These are phyloP conservation scores for Zygoascus bituminiphila DNA, from an alignment of 805 yeast species.

Conservation along the genomic window DNA sequence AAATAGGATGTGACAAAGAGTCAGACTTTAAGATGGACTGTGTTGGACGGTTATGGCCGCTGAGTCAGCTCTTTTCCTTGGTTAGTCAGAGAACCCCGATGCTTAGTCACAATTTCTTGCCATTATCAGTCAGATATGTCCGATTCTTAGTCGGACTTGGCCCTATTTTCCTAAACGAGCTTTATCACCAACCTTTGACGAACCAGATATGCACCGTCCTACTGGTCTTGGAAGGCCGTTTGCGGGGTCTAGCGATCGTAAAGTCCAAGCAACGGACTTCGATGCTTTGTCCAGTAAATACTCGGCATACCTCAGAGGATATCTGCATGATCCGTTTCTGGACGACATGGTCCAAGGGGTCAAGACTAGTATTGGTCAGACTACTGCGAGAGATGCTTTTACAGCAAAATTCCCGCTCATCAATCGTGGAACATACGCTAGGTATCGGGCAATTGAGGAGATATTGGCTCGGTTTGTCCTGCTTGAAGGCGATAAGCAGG, in stretches of 20 bases:
- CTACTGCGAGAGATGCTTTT: constrained; percentile 8
- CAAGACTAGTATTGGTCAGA: constrained; percentile 9
- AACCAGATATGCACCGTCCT: background rate
- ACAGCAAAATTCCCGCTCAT: constrained; percentile 47
- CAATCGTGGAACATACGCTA: constrained; percentile 52
- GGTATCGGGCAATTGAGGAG: constrained; percentile 39
- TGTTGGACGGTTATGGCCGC: too few species aligned
- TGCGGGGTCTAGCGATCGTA: constrained; percentile 34
- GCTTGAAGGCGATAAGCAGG: constrained; percentile 28
- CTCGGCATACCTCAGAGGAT: constrained; percentile 39
- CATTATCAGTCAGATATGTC: too few species aligned
- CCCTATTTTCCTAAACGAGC: too few species aligned
- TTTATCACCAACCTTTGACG: too few species aligned
- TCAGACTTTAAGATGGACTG: too few species aligned
- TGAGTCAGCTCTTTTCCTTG: too few species aligned
- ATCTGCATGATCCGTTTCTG: constrained; percentile 37
- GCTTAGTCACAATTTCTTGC: too few species aligned
- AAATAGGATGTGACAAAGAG: background rate
- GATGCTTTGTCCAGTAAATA: constrained; percentile 51
- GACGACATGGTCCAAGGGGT: constrained; percentile 17
- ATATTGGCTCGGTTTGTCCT: constrained; percentile 32
- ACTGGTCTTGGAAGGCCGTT: background rate
- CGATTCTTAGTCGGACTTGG: too few species aligned
- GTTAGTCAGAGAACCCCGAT: too few species aligned
- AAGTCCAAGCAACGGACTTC: constrained; percentile 48